Base-by-base conservation (phyloP, 805 yeast genomes). In the Helenozyma rhizophorensis region DNA sequence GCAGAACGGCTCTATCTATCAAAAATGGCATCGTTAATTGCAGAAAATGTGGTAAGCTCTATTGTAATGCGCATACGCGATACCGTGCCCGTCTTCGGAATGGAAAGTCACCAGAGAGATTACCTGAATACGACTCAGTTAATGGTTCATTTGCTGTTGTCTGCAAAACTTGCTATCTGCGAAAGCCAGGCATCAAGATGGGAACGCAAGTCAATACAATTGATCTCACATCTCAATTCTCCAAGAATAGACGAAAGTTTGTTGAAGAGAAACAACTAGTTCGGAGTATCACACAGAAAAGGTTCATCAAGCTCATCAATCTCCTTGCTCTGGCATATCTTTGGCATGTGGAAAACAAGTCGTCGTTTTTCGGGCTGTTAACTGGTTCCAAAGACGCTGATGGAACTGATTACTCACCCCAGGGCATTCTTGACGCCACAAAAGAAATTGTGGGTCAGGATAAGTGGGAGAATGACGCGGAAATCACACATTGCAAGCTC, bases 41-140 rank as follows among this genome's bases (percentile, higher is more conserved):
- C 56, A 60, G 90, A 15, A 74, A 72, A 43, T 88, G 96, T 59
- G 96, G 96, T 0, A 50, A 64, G 16, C 53, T 87, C 12, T 85
- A 58, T 50, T 87, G 96, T 53, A 70, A 71, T 38, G 56, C 53
- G 18, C 95, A 88, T 57, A 65, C 87, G 3, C 52, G 60, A 32
- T 78, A 66, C 45, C 63, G 69, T 32, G 67, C 77, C 27, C 74
- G 69, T 46, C 58, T 87, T 12, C 56, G 72, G 39, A 46, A 54
- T n/a, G 46, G 59, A 2, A 76, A 81, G 0, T 44, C 61, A 8
- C 72, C 73, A 39, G 74, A 71, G 36, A 62, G 73, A 13, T 30
- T 23, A 4, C 61, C 67, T 1, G 46, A 45, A 16, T 63, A 60
- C 44, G 56, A 51, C 27, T 30, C 50, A 16, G 29, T 34, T 6